Evolutionary conservation across 2,329 filamentous ascomycete species (phyloP).

Genomic region (Hymenoscyphus scutula): DNA sequence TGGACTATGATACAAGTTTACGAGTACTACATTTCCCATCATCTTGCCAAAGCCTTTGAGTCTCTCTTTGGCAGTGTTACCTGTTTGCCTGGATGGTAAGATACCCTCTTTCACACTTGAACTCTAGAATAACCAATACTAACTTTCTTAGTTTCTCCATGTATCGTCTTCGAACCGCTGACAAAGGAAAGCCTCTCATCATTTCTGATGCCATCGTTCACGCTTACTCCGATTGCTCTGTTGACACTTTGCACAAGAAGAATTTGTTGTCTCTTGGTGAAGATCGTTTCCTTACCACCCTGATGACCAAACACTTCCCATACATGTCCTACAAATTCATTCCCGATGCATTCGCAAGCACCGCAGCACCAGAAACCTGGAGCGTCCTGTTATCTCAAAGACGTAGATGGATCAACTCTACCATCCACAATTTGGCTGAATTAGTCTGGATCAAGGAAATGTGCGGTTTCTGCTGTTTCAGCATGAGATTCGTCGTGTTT

Average conservation of each 20-base stretch:
- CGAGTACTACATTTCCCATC: constrained; percentile 98
- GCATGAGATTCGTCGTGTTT: constrained; percentile 95
- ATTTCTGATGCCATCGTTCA: constrained; percentile 84
- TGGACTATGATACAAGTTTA: constrained; percentile 99
- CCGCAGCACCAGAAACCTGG: constrained; percentile 92
- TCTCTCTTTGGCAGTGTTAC: constrained; percentile 97
- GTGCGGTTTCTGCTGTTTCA: constrained; percentile 98
- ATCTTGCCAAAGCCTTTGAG: constrained; percentile 95
- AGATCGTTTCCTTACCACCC: constrained; percentile 92
- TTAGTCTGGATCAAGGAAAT: constrained; percentile 87
- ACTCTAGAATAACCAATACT: constrained; percentile 32
- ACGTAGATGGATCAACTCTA: constrained; percentile 99
- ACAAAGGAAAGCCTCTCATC: constrained; percentile 91
- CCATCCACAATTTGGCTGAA: constrained; percentile 92
- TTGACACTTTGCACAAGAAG: constrained; percentile 93
- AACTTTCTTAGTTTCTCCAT: constrained; percentile 80
- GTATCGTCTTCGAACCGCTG: constrained; percentile 92
- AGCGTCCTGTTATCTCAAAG: constrained; percentile 93
- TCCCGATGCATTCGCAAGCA: constrained; percentile 87
- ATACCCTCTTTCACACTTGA: not conserved
- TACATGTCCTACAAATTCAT: constrained; percentile 95
- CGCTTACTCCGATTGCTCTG: constrained; percentile 84
- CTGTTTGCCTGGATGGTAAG: constrained; percentile 97
- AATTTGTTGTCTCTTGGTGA: constrained; percentile 91
- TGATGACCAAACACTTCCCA: constrained; percentile 98